phyloP scores from a whole-genome alignment of 2,329 filamentous ascomycete species.

The Sporothrix curviconia region DNA sequence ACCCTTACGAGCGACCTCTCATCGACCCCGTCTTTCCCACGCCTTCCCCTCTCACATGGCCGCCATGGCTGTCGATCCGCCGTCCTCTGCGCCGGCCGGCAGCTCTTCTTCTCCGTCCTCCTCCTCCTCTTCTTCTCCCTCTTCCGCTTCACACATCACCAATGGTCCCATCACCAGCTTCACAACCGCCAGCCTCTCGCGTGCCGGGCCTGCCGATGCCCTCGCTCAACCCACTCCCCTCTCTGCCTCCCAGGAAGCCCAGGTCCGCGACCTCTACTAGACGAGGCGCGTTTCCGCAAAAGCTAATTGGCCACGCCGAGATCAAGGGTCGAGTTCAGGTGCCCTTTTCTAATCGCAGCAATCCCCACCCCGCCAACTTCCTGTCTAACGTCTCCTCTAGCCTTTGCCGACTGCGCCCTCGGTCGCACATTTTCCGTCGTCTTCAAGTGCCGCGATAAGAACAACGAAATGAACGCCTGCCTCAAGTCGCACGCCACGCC shows the following conservation, averaged over 20 bases:
- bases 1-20: too few relatives aligned
- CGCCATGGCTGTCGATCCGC: too few relatives aligned
- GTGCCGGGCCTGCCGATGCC: slow-evolving; percentile 38
- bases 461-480: slow-evolving; percentile 85
- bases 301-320: slow-evolving; percentile 66
- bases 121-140: neutral
- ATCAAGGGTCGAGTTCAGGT: slow-evolving; percentile 58
- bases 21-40: too few relatives aligned
- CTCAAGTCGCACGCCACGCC: slow-evolving; percentile 84
- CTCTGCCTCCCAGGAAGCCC: slow-evolving; percentile 71
- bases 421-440: slow-evolving; percentile 81
- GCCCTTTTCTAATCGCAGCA: neutral
- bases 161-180: slow-evolving; percentile 1
- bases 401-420: slow-evolving; percentile 84
- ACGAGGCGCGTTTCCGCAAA: slow-evolving; percentile 69
- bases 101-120: slow-evolving; percentile 20
- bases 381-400: slow-evolving; percentile 42
- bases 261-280: slow-evolving; percentile 77
- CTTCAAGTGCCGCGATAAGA: slow-evolving; percentile 74
- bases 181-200: neutral
- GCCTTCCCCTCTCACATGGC: too few relatives aligned
- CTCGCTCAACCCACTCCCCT: slow-evolving; percentile 72
- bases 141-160: slow-evolving; percentile 20
- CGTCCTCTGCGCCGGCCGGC: slow-evolving; percentile 23
- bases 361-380: neutral